A percentile compares a stretch with the other conserved stretches of the same genome.
These are phyloP conservation scores for Globisporangium middletonii DNA, from an alignment of 352 stramenopile genomes.

Conservation along the genomic window DNA sequence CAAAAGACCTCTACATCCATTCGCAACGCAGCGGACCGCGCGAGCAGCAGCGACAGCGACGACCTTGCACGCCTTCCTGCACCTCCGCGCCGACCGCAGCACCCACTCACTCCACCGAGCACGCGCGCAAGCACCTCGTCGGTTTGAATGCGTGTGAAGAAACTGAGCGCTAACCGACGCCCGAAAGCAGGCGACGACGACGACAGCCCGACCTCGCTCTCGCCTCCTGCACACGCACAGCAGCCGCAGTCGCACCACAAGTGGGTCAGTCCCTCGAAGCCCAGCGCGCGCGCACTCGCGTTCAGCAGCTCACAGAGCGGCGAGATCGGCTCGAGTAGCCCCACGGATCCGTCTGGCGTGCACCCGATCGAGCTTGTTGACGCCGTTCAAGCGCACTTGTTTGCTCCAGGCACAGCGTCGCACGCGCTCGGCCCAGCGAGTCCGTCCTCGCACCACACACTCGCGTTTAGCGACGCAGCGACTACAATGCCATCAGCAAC, in stretches of 20 bases:
- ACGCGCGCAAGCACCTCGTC: neutral
- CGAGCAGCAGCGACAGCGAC: too few species aligned
- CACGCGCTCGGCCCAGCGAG: neutral
- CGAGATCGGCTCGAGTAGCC: conserved; percentile 33
- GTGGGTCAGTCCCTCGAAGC: conserved; percentile 41
- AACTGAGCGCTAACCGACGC: conserved; percentile 57
- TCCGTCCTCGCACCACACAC: neutral
- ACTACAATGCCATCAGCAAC: conserved; percentile 1
- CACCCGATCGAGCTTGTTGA: conserved; percentile 17
- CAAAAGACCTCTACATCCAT: neutral
- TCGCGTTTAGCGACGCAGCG: conserved; percentile 1
- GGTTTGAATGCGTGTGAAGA: conserved; percentile 69
- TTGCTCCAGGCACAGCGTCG: neutral
- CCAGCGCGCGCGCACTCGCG: neutral
- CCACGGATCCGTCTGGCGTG: conserved; percentile 32
- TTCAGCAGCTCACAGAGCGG: conserved; percentile 6
- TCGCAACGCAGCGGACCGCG: too few species aligned
- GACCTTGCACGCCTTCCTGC: too few species aligned
- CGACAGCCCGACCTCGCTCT: conserved; percentile 4
- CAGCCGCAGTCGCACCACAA: conserved; percentile 18
- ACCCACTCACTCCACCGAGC: neutral
- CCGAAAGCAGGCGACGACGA: conserved; percentile 64
- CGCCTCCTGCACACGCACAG: neutral
- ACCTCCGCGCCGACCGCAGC: neutral
- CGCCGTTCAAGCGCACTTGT: conserved; percentile 3